phyloP scores from a whole-genome alignment of 2,329 filamentous ascomycete species.

The Exophiala dermatitidis region DNA sequence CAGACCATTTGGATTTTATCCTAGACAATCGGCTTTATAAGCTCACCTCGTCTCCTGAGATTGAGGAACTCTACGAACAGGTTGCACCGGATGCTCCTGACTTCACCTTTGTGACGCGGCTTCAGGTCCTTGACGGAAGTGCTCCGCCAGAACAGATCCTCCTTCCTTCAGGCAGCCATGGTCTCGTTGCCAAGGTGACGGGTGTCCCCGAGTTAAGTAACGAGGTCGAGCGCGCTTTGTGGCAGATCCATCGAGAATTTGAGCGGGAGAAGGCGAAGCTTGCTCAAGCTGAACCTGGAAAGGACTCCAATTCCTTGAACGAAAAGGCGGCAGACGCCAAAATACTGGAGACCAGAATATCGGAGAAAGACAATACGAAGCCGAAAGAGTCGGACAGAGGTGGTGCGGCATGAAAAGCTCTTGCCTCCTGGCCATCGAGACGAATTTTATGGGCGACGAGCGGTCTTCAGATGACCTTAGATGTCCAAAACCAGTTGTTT shows the following conservation, averaged over 20 bases:
- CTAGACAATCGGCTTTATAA: constrained; percentile 64
- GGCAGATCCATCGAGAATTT: constrained; percentile 54
- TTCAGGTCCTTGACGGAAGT: constrained; percentile 33
- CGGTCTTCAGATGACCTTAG: too few species aligned
- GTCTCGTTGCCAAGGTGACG: constrained; percentile 54
- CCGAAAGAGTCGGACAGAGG: not conserved
- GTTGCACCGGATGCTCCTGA: constrained; percentile 33
- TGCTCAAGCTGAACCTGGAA: not conserved
- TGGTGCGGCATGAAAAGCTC: too few species aligned
- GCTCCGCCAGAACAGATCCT: constrained; percentile 40
- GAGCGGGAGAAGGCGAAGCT: constrained; percentile 7
- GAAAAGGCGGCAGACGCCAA: too few species aligned
- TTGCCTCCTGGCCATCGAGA: too few species aligned
- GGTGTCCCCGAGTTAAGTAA: constrained; percentile 62
- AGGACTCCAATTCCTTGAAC: not conserved
- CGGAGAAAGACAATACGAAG: constrained; percentile 1
- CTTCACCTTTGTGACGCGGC: constrained; percentile 29
- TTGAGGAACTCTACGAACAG: constrained; percentile 67
- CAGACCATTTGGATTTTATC: constrained; percentile 76
- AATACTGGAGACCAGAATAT: not conserved
- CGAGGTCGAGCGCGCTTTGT: constrained; percentile 68
- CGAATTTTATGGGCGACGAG: too few species aligned
- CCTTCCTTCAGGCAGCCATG: constrained; percentile 44
- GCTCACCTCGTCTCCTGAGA: constrained; percentile 56
- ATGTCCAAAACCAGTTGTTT: too few species aligned